Percentiles rank a stretch among this genome's conserved stretches.
Conservation (phyloP, 2,329 filamentous ascomycete species). For the Dactylellina leptospora region DNA sequence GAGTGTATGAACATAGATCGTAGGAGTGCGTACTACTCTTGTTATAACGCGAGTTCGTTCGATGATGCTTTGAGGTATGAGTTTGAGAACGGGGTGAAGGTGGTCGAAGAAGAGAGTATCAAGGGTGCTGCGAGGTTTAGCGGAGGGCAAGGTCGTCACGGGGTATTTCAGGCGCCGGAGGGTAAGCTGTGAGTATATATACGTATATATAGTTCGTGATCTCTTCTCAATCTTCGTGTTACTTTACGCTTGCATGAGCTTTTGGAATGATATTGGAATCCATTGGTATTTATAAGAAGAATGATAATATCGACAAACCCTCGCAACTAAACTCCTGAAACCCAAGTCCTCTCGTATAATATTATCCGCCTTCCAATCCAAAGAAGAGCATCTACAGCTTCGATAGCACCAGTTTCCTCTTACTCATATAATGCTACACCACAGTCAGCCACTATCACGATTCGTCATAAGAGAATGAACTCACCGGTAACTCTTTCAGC, state of each 20-base stretch:
- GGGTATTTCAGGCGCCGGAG: constrained; percentile 48
- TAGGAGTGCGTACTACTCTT: constrained; percentile 64
- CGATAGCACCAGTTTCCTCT: constrained; percentile 36
- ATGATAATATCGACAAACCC: not conserved
- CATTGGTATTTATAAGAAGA: not conserved
- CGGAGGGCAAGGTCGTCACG: constrained; percentile 61
- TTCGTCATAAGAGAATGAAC: not conserved
- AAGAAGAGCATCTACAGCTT: constrained; percentile 33
- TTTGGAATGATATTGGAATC: constrained; percentile 5
- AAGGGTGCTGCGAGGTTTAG: constrained; percentile 62
- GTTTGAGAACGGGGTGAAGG: constrained; percentile 62
- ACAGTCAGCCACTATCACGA: not conserved
- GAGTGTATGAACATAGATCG: constrained; percentile 66
- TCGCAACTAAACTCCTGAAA: constrained; percentile 60
- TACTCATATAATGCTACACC: constrained; percentile 50
- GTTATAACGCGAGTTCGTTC: constrained; percentile 64
- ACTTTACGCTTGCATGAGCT: not conserved
- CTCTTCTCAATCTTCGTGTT: not conserved
- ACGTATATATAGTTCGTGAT: not conserved
- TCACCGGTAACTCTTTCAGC: constrained; percentile 55
- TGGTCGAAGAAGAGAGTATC: constrained; percentile 63
- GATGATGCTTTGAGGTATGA: constrained; percentile 65
- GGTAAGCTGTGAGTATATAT: constrained; percentile 28
- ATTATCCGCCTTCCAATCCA: not conserved
- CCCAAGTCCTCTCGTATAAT: constrained; percentile 1